These are phyloP conservation scores for Boehmeria nivea DNA, from an alignment of 306 rosid species.

Conservation along the genomic window DNA sequence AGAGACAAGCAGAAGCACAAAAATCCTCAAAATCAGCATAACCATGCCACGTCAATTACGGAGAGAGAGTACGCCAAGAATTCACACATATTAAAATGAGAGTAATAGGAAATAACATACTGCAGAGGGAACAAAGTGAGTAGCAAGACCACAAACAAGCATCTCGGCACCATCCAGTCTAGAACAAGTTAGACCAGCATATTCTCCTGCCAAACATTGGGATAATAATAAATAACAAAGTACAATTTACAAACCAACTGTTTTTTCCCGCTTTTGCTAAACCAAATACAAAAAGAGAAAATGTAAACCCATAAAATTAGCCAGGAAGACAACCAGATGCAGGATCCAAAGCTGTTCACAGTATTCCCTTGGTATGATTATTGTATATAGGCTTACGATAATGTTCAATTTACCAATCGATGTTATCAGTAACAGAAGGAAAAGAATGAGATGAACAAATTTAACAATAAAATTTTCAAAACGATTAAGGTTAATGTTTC, in stretches of 20 bases:
- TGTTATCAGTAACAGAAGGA: neutral
- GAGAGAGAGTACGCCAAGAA: too few species aligned
- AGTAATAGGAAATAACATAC: too few species aligned
- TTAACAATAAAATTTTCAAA: neutral
- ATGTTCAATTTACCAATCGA: too few species aligned
- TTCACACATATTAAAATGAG: too few species aligned
- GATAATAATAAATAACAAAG: constrained; percentile 12
- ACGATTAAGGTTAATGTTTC: constrained; percentile 18
- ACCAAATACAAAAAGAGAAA: too few species aligned
- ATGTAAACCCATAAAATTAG: neutral
- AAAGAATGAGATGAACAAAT: neutral
- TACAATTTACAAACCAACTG: too few species aligned
- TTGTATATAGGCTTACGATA: too few species aligned
- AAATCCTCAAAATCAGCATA: neutral
- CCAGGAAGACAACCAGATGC: too few species aligned
- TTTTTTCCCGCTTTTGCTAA: too few species aligned
- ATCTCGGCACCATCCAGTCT: constrained; percentile 96
- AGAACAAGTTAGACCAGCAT: constrained; percentile 83
- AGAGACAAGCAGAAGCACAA: neutral
- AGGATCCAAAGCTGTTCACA: too few species aligned
- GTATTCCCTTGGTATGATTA: too few species aligned
- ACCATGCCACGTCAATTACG: neutral
- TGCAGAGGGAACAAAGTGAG: constrained; percentile 76
- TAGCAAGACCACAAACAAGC: constrained; percentile 94
- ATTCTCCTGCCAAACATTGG: constrained; percentile 72